A percentile compares a stretch with the other conserved stretches of the same genome.
Conservation (phyloP, 2,329 filamentous ascomycete genomes). For the Ceratocystiopsis sp. region DNA sequence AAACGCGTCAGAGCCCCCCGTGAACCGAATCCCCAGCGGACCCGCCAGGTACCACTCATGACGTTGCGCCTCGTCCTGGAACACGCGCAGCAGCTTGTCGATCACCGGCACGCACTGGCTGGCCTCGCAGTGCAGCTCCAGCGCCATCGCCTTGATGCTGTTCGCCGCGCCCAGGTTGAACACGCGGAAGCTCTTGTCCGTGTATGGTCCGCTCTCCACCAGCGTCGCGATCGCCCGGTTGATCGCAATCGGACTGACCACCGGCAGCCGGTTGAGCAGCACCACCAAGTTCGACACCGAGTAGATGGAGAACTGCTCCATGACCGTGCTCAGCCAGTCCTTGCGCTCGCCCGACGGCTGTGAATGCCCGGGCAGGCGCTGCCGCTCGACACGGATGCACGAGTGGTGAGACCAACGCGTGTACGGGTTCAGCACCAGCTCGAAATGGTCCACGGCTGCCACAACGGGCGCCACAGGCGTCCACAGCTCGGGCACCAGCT, state of each 20-base stretch:
- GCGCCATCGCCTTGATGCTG: conserved; percentile 9
- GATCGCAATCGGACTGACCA: conserved; percentile 9
- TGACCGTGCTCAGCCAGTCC: conserved; percentile 8
- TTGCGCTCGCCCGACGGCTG: conserved; percentile 9
- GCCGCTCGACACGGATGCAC: conserved; percentile 10
- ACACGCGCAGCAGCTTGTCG: conserved; percentile 10
- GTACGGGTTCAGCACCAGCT: conserved; percentile 14
- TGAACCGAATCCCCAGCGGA: conserved; percentile 12
- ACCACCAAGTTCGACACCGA: conserved; percentile 7
- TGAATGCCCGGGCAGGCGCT: conserved; percentile 2
- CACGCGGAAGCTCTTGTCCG: conserved; percentile 13
- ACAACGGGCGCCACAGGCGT: conserved; percentile 7
- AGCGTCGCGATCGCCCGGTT: conserved; percentile 10
- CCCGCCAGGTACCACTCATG: conserved; percentile 12
- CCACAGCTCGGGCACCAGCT: conserved; percentile 10
- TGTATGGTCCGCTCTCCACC: conserved; percentile 11
- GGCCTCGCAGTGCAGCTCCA: conserved; percentile 12
- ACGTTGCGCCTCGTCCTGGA: conserved; percentile 7
- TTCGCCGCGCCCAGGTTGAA: conserved; percentile 13
- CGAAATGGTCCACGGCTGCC: conserved; percentile 11
- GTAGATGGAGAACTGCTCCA: conserved; percentile 11
- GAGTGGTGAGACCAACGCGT: conserved; percentile 6
- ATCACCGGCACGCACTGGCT: conserved; percentile 9
- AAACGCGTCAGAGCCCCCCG: conserved; percentile 9
- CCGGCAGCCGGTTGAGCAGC: conserved; percentile 9